Base-by-base conservation (phyloP, 1,284 basidiomycete genomes). In the Naganishia sp. region DNA sequence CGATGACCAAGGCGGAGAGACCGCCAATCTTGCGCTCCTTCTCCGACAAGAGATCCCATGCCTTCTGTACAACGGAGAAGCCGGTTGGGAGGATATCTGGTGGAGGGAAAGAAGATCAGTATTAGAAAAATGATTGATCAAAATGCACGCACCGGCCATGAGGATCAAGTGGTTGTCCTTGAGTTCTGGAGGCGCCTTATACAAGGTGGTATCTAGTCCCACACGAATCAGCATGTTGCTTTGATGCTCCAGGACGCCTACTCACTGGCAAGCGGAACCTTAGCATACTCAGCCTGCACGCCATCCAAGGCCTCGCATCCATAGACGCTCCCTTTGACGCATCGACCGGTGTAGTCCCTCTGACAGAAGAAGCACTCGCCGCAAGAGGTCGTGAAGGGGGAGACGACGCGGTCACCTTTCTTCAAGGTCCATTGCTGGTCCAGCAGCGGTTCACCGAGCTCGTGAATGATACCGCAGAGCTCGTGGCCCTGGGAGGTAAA, bases 201-300 rank as follows among this genome's bases (percentile, higher is more conserved):
- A 79, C 23, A 83, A 74, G 7, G 79, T 78, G 1, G 79, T 72
- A 53, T 57, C 53, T 63, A 47, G n/a, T 25, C 25, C 23, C 51
- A 2, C 52, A n/a, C 3, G n/a, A n/a, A 45, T 51, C 53, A 49
- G 35, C 31, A 10, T 9, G 13, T 10, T 39, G 4, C 35, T 11
- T 32, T 28, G 13, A 35, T 17, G n/a, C 21, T 21, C 3, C 25
- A n/a, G 13, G 4, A n/a, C 50, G 23, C 23, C 41, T 6, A 66
- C 67, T 67, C 46, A 70, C 69, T 68, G n/a, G 77, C 79, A 23
- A 77, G 57, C 6, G 90, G 90, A 13, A 92, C 86, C 32, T 88
- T 85, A 3, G 92, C 84, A 75, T 89, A 95, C 77, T 94, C 91
- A 0, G 92, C 92, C 81, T 95, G 93, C 1, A 87, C 90, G 13